phyloP scores from a whole-genome alignment of 495 filamentous ascomycete genomes.

The Friedmanniomyces endolithicus region DNA sequence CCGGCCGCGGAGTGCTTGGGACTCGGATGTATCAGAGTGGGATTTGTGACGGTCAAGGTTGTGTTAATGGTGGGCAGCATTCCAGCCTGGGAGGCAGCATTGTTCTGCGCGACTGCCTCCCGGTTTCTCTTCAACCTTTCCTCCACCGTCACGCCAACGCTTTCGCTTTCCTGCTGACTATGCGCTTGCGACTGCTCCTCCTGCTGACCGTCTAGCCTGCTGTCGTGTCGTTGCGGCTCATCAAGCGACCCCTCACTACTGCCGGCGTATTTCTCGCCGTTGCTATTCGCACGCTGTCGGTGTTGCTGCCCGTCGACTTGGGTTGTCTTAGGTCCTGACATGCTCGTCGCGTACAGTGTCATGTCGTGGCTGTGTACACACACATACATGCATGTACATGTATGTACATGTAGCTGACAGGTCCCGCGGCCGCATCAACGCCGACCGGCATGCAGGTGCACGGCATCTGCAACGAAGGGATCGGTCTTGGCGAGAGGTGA shows the following conservation, averaged over 20 bases:
- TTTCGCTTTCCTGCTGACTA: neutral
- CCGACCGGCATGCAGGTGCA: neutral
- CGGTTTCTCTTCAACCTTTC: neutral
- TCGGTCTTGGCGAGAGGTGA: too few species aligned
- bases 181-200: neutral
- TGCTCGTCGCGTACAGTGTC: neutral
- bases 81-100: neutral
- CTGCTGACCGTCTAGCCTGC: neutral
- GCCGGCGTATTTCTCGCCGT: neutral
- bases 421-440: neutral
- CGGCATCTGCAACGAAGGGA: too few species aligned
- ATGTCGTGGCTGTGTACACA: neutral
- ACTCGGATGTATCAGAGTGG: neutral
- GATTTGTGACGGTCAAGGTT: neutral
- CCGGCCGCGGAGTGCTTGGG: neutral
- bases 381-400: too few species aligned
- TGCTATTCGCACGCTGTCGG: neutral
- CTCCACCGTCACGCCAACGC: neutral
- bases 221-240: neutral
- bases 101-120: slow-evolving; percentile 1
- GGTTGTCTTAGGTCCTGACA: neutral
- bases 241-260: neutral
- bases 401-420: neutral
- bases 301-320: neutral
- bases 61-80: slow-evolving; percentile 5